These are phyloP conservation scores for Silene vulgaris DNA, from an alignment of 179 eudicot genomes.

Conservation along the genomic window DNA sequence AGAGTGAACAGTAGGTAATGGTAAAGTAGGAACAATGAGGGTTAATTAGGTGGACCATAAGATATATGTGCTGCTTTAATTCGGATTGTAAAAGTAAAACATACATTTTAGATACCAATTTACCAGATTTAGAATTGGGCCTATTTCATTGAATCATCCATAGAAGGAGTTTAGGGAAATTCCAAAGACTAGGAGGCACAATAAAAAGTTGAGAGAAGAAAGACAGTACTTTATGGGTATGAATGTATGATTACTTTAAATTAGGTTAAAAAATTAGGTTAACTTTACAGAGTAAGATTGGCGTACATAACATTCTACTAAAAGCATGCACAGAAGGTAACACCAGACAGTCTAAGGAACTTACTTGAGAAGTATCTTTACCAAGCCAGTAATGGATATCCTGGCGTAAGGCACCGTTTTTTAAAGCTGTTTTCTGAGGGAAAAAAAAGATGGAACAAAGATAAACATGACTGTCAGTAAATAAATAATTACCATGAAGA, in stretches of 20 bases:
- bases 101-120: too few relatives aligned
- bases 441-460: slow-evolving; percentile 17
- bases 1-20: background rate
- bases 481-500: background rate
- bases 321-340: background rate
- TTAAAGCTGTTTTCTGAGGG: slow-evolving; percentile 67
- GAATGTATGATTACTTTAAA: background rate
- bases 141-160: background rate
- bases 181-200: background rate
- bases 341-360: slow-evolving; percentile 16
- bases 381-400: slow-evolving; percentile 99
- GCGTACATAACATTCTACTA: background rate
- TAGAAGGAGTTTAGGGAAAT: background rate
- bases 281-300: background rate
- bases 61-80: background rate
- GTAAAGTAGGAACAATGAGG: background rate
- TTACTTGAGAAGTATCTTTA: slow-evolving; percentile 89
- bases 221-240: background rate
- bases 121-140: background rate
- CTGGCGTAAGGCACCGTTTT: slow-evolving; percentile 71
- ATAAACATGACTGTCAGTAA: background rate
- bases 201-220: background rate
- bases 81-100: background rate
- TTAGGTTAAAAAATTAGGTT: background rate
- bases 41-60: background rate